Evolutionary conservation across 23 red algal genomes (phyloP).

Genomic region (Pyropia yezoensis): DNA sequence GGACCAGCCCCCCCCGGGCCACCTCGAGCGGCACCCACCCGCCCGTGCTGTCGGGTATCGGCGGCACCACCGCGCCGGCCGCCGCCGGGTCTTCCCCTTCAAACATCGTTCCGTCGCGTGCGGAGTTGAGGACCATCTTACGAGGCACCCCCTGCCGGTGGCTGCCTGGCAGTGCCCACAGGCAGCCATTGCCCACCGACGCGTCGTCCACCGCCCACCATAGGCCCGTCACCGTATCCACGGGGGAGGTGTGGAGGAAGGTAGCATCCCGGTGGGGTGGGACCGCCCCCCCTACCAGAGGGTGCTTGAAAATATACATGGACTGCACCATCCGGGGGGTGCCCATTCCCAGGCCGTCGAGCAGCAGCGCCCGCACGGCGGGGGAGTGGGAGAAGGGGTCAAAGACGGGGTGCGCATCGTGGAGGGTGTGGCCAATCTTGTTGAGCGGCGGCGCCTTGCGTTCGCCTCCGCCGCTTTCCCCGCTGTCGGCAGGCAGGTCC

Average conservation of each 20-base stretch:
- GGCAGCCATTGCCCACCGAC: slow-evolving; percentile 56
- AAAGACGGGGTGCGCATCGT: slow-evolving; percentile 53
- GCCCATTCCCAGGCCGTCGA: not conserved
- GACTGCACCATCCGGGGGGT: slow-evolving; percentile 44
- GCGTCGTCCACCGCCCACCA: slow-evolving; percentile 79
- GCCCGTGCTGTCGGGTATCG: slow-evolving; percentile 1
- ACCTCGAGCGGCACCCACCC: slow-evolving; percentile 36
- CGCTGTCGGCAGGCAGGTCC: not conserved
- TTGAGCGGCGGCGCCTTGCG: slow-evolving; percentile 28
- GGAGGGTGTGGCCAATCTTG: slow-evolving; percentile 86
- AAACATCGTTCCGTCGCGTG: not conserved
- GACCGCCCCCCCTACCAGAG: slow-evolving; percentile 58
- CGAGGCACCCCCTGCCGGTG: slow-evolving; percentile 30
- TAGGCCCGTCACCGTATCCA: slow-evolving; percentile 24
- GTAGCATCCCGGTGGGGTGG: slow-evolving; percentile 52
- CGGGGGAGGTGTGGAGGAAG: slow-evolving; percentile 17
- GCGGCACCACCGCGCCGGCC: not conserved
- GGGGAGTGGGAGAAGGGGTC: slow-evolving; percentile 22
- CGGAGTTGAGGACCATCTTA: slow-evolving; percentile 9
- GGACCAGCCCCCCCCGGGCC: slow-evolving; percentile 26
- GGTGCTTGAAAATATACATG: slow-evolving; percentile 82
- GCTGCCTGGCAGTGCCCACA: slow-evolving; percentile 63
- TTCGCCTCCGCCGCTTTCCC: not conserved
- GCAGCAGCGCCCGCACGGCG: slow-evolving; percentile 8
- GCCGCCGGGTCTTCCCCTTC: not conserved